Conservation (phyloP, 768 basidiomycete species). For the Boletus barrowsii region DNA sequence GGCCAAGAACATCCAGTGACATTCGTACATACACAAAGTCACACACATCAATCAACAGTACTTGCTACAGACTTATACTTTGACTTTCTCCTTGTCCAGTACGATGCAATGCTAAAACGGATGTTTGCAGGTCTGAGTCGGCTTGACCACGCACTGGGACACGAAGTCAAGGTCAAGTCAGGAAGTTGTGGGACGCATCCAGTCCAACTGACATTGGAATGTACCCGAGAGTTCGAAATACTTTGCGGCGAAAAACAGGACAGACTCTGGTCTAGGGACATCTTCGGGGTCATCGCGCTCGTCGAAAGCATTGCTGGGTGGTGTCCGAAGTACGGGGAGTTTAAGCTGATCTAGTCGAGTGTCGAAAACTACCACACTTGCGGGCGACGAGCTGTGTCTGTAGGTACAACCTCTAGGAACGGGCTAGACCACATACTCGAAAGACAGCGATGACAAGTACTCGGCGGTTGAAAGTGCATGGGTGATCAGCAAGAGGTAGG, state of each 20-base stretch:
- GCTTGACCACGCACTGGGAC: conserved; percentile 11
- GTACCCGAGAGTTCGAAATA: conserved; percentile 54
- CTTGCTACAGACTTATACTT: not conserved
- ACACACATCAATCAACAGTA: conserved; percentile 21
- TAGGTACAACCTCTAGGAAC: not conserved
- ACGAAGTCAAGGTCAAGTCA: conserved; percentile 3
- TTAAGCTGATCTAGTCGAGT: conserved; percentile 49
- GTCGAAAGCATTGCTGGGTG: conserved; percentile 11
- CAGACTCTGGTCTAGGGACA: conserved; percentile 32
- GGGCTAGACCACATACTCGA: conserved; percentile 17
- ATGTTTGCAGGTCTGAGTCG: not conserved
- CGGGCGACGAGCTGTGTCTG: conserved; percentile 15
- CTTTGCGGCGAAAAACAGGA: conserved; percentile 42
- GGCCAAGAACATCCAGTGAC: not conserved
- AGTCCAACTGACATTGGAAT: conserved; percentile 41
- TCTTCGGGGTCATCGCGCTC: conserved; percentile 19
- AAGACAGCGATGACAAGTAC: conserved; percentile 30
- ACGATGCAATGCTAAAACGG: conserved; percentile 15
- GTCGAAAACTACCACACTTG: conserved; percentile 57
- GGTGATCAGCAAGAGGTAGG: conserved; percentile 49
- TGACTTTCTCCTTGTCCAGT: not conserved
- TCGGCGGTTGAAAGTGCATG: conserved; percentile 44
- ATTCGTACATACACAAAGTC: no score
- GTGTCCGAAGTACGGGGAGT: conserved; percentile 44
- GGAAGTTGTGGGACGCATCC: not conserved